phyloP scores from a whole-genome alignment of 176 grass and related monocot species.

The Oryza brachyantha region DNA sequence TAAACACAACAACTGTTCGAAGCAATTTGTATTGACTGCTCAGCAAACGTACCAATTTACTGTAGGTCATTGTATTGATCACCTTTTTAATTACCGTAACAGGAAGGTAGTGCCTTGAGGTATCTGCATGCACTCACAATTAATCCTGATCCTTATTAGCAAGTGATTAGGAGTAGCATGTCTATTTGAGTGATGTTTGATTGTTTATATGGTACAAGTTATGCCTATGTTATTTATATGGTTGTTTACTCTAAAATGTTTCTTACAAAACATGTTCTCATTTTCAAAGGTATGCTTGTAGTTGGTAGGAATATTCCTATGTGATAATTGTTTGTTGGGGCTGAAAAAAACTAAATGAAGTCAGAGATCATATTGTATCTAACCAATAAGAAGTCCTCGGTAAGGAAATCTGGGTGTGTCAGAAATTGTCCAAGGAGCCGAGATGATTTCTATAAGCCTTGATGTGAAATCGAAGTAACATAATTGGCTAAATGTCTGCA shows the following conservation, averaged over 20 bases:
- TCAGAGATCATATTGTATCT: conserved; percentile 27
- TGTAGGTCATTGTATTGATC: conserved; percentile 97
- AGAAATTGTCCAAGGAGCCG: conserved; percentile 81
- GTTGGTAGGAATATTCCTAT: not conserved
- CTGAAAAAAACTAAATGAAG: conserved; percentile 4
- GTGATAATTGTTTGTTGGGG: not conserved
- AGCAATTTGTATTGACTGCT: not conserved
- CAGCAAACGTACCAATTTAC: conserved; percentile 74
- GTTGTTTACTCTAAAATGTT: not conserved
- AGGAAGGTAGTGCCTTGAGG: conserved; percentile 81
- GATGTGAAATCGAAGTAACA: conserved; percentile 87
- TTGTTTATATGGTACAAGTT: not conserved
- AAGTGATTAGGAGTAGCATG: not conserved
- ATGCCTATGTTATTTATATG: not conserved
- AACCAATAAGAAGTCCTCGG: conserved; percentile 91
- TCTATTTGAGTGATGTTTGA: not conserved
- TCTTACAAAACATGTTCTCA: not conserved
- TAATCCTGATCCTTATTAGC: not conserved
- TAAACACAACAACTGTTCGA: conserved; percentile 14
- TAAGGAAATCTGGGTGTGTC: conserved; percentile 93
- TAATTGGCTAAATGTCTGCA: conserved; percentile 88
- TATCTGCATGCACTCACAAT: conserved; percentile 57
- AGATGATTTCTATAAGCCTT: conserved; percentile 62
- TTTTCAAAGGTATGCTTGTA: not conserved
- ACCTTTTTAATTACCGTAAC: conserved; percentile 72